Percentiles rank a stretch among this genome's conserved stretches.
These are phyloP conservation scores for Sphagnum contortum DNA, from an alignment of 225 moss, liverwort and hornwort species.

Conservation along the genomic window DNA sequence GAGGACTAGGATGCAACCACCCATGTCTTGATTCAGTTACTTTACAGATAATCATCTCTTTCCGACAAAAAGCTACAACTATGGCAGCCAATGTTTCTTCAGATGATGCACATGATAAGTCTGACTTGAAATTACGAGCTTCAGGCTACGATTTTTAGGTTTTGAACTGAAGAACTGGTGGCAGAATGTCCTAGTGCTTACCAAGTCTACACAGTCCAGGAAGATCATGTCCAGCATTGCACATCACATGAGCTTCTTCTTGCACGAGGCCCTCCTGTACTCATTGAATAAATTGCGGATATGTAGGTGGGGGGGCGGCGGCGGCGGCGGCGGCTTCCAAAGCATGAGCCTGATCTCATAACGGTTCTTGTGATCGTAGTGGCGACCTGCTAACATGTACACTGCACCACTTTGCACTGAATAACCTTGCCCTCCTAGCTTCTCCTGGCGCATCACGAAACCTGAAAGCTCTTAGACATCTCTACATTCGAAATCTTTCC, in stretches of 20 bases:
- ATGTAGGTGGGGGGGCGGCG: constrained; percentile 81
- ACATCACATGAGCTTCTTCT: constrained; percentile 45
- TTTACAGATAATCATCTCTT: no score
- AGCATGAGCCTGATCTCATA: constrained; percentile 77
- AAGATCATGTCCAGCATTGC: constrained; percentile 49
- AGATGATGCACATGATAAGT: no score
- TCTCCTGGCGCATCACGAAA: constrained; percentile 39
- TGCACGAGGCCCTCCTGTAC: constrained; percentile 61
- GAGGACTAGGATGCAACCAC: no score
- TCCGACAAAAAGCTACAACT: no score
- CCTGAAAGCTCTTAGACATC: not conserved
- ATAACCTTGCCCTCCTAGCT: constrained; percentile 77
- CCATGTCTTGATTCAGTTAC: no score
- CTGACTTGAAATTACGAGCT: no score
- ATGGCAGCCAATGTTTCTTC: no score
- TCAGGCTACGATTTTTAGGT: no score
- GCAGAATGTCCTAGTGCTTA: constrained; percentile 16
- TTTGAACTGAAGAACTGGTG: no score
- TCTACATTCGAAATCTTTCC: not conserved
- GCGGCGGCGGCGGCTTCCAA: constrained; percentile 97
- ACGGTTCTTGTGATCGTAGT: constrained; percentile 76
- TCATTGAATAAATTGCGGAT: constrained; percentile 72
- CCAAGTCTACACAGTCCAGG: constrained; percentile 60
- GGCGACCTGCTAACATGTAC: constrained; percentile 76
- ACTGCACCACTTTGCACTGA: constrained; percentile 57